Evolutionary conservation across 768 basidiomycete species (phyloP).

Genomic region (Panus rudis): DNA sequence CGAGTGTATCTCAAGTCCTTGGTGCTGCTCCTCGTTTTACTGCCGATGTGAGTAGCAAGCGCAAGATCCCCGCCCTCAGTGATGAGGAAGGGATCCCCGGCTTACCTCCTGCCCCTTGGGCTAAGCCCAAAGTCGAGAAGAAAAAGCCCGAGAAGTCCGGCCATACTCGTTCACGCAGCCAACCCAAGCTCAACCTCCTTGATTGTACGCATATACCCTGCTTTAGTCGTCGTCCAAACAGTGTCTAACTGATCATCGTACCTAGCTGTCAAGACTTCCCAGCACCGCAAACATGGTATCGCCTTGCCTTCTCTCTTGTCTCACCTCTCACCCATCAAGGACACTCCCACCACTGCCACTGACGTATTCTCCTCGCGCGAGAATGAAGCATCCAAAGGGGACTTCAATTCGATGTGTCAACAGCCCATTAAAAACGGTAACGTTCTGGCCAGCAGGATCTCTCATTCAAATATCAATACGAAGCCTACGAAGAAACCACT

Average conservation of each 20-base stretch:
- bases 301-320: conserved; percentile 13
- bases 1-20: conserved; percentile 26
- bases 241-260: neutral
- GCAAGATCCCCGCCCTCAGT: conserved; percentile 4
- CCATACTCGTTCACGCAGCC: conserved; percentile 27
- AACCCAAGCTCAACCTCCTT: conserved; percentile 24
- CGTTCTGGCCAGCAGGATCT: no score
- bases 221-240: neutral
- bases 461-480: no score
- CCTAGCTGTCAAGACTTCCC: neutral
- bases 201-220: conserved; percentile 13
- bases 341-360: conserved; percentile 5
- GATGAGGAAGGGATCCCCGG: conserved; percentile 9
- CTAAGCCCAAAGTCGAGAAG: conserved; percentile 1
- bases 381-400: conserved; percentile 9
- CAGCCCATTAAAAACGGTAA: no score
- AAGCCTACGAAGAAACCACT: conserved; percentile 19
- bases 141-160: neutral
- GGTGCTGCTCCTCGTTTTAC: conserved; percentile 26
- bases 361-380: neutral
- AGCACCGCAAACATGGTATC: no score
- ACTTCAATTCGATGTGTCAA: no score
- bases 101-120: neutral
- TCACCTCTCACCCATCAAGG: conserved; percentile 18
- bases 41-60: conserved; percentile 12